phyloP scores from a whole-genome alignment of 768 basidiomycete genomes.

The Phallus indusiatus region DNA sequence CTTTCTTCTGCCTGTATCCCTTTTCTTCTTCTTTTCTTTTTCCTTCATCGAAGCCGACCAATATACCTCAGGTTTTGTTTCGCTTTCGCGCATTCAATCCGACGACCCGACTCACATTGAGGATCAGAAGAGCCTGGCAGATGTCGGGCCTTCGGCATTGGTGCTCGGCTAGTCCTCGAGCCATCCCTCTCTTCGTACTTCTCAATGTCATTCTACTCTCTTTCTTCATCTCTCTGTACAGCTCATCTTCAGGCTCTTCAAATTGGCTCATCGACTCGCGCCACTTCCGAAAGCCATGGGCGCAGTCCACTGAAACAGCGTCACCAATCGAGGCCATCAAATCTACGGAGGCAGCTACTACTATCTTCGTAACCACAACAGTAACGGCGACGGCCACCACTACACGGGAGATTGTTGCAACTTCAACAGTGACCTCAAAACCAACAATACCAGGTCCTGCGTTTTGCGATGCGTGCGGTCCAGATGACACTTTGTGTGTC shows the following conservation, averaged over 20 bases:
- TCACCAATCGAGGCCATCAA: neutral
- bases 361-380: neutral
- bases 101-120: neutral
- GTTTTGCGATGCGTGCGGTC: constrained; percentile 5
- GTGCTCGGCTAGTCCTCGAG: neutral
- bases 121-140: neutral
- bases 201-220: neutral
- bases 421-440: neutral
- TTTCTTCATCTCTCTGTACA: neutral
- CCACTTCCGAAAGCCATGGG: neutral
- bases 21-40: no score
- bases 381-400: neutral
- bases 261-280: neutral
- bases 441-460: neutral
- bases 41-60: no score
- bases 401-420: neutral
- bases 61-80: no score
- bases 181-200: neutral
- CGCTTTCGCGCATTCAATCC: neutral
- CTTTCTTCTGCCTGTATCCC: no score
- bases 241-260: neutral
- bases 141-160: neutral
- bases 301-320: neutral
- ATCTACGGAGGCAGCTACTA: no score
- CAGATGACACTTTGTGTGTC: neutral